These are phyloP conservation scores for Ceratobasidium sp. DNA, from an alignment of 1,284 basidiomycete species.

Conservation along the genomic window DNA sequence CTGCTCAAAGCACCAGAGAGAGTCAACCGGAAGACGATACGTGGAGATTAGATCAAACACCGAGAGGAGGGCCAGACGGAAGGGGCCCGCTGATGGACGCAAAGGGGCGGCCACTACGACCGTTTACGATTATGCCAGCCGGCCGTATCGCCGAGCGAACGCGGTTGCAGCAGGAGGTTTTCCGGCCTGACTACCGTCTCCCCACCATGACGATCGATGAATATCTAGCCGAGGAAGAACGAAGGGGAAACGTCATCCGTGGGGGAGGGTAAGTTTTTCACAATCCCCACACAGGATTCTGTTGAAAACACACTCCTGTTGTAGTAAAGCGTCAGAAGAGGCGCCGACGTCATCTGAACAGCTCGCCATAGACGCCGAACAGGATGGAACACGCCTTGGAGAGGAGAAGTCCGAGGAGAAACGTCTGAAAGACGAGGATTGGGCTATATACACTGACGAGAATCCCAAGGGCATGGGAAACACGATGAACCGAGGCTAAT, in stretches of 20 bases:
- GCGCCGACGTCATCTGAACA: conserved; percentile 80
- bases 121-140: conserved; percentile 91
- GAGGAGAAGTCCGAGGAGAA: conserved; percentile 81
- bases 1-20: background rate
- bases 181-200: conserved; percentile 84
- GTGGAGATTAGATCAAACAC: conserved; percentile 78
- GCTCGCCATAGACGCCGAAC: conserved; percentile 79
- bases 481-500: conserved; percentile 91
- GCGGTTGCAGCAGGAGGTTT: conserved; percentile 81
- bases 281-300: background rate
- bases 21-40: conserved; percentile 58
- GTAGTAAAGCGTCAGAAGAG: conserved; percentile 73
- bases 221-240: conserved; percentile 87
- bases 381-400: conserved; percentile 80
- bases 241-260: conserved; percentile 86
- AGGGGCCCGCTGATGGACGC: conserved; percentile 77
- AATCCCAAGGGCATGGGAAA: conserved; percentile 89
- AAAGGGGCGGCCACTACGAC: conserved; percentile 81
- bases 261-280: conserved; percentile 79
- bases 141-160: conserved; percentile 69
- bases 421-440: conserved; percentile 84
- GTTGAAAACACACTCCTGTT: background rate
- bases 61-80: conserved; percentile 58
- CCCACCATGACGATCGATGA: conserved; percentile 98
- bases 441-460: conserved; percentile 84